Conservation (phyloP, 2,329 filamentous ascomycete species). For the Hyphodiscus sp. region DNA sequence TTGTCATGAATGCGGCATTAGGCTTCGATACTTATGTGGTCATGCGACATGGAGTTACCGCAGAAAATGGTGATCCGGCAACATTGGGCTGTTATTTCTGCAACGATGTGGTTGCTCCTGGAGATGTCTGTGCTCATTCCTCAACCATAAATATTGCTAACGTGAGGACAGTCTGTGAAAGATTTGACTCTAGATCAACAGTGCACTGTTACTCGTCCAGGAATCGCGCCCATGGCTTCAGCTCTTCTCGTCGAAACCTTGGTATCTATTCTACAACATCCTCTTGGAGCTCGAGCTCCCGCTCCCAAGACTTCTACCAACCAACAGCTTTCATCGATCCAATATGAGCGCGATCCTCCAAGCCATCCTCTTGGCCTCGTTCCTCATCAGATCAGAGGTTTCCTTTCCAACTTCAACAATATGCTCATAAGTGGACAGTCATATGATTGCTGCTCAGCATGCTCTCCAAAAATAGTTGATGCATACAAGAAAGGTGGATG, state of each 20-base stretch:
- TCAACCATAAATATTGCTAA: neutral
- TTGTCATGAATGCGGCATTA: constrained; percentile 93
- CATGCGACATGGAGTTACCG: constrained; percentile 82
- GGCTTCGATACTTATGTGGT: constrained; percentile 97
- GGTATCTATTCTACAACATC: constrained; percentile 82
- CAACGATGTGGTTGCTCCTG: constrained; percentile 92
- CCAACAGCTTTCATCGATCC: constrained; percentile 30
- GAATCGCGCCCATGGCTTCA: constrained; percentile 86
- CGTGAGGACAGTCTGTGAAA: constrained; percentile 66
- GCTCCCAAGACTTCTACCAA: constrained; percentile 39
- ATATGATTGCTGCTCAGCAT: constrained; percentile 78
- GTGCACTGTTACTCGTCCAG: constrained; percentile 92
- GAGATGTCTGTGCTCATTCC: constrained; percentile 62
- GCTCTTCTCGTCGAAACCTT: constrained; percentile 86
- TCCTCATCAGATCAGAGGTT: constrained; percentile 76
- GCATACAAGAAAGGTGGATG: constrained; percentile 64
- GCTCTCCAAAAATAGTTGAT: constrained; percentile 61
- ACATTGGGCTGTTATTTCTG: constrained; percentile 96
- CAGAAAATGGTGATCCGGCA: constrained; percentile 47
- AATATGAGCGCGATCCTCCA: constrained; percentile 48
- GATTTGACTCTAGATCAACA: constrained; percentile 96
- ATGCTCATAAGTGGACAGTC: constrained; percentile 66
- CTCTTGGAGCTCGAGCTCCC: constrained; percentile 56
- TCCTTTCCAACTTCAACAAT: constrained; percentile 67
- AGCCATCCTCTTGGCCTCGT: constrained; percentile 62